Base-by-base conservation (phyloP, 495 filamentous ascomycete genomes). In the Penicillium pancosmium region DNA sequence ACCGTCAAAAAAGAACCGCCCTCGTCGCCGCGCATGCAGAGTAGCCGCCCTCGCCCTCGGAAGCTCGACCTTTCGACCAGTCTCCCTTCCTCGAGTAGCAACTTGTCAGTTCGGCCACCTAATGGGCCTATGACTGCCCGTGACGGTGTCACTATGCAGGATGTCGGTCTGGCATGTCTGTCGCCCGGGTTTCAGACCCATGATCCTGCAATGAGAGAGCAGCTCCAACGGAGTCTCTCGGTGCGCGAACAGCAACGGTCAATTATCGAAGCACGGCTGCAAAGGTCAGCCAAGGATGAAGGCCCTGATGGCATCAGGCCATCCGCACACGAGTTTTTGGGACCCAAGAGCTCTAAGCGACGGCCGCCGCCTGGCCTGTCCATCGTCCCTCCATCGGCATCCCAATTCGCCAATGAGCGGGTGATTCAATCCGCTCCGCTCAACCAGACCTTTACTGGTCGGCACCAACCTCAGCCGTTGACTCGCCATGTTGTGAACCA, bases 371-470 rank as follows among this genome's bases (percentile, higher is more conserved):
- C 91, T 15, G 93, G 93, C 50, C 77, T 98, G 51, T 94, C 92
- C 53, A 98, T 98, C 60, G 89, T 93, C n/a, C 91, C 94, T 15
- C 94, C 94, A 0, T 91, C 93, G n/a, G 92, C 95, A 61, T 86
- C 93, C 55, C 91, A 95, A 48, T 98, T 98, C 66, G 93, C 94
- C 52, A 88, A 94, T 67, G 94, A 98, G 76, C 83, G 94, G 55
- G 92, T 98, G 31, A 93, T 98, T 55, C 94, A 98, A 75, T 98
- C 94, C 5, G 94, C 94, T 3, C 94, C 94, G 13, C 80, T 98
- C n/a, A 84, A 96, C 67, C 92, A 96, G 71, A 93, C 91, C 13
- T 98, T 98, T 72, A 97, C 94, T 13, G 93, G 94, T 46, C 84
- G 91, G 57, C 88, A 93, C 63, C 86, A 92, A 64, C 85, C 91